Percentiles rank a stretch among this genome's conserved stretches.
Evolutionary conservation across 306 rosid species (phyloP).

Genomic region (Cucurbita pepo): DNA sequence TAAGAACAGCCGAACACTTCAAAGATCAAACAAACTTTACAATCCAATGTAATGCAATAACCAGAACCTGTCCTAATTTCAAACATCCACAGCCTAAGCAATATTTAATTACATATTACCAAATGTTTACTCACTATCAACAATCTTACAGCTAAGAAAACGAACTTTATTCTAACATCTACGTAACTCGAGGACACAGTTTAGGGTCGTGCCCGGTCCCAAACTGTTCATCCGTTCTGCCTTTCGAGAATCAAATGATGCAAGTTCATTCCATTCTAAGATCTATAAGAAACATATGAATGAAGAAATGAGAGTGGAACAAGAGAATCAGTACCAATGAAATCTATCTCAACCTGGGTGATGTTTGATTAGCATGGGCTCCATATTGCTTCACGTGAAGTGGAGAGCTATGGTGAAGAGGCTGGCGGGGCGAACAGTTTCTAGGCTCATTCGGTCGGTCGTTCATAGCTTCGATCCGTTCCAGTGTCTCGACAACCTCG

Average conservation of each 20-base stretch:
- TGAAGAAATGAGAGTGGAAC: constrained; percentile 1
- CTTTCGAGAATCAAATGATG: too few relatives aligned
- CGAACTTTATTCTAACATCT: background rate
- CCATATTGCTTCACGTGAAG: constrained; percentile 24
- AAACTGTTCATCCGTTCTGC: too few relatives aligned
- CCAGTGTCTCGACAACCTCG: constrained; percentile 54
- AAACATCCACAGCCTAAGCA: background rate
- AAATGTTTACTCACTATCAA: background rate
- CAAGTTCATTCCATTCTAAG: background rate
- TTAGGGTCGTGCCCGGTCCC: too few relatives aligned
- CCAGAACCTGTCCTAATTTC: background rate
- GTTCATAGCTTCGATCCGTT: constrained; percentile 36
- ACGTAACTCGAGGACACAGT: too few relatives aligned
- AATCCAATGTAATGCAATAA: background rate
- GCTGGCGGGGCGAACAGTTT: constrained; percentile 15
- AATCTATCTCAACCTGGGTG: constrained; percentile 9
- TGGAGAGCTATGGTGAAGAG: constrained; percentile 45
- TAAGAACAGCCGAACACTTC: background rate
- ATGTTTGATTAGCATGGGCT: constrained; percentile 10
- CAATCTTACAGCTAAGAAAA: background rate
- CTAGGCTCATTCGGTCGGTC: constrained; percentile 34
- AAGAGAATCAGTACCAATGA: background rate
- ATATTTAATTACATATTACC: background rate
- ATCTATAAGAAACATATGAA: background rate
- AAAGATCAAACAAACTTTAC: background rate